Evolutionary conservation across 1,284 basidiomycete species (phyloP), one percentile per base, ranked within the genome.

Genomic region (Cutaneotrichosporon sp.): DNA sequence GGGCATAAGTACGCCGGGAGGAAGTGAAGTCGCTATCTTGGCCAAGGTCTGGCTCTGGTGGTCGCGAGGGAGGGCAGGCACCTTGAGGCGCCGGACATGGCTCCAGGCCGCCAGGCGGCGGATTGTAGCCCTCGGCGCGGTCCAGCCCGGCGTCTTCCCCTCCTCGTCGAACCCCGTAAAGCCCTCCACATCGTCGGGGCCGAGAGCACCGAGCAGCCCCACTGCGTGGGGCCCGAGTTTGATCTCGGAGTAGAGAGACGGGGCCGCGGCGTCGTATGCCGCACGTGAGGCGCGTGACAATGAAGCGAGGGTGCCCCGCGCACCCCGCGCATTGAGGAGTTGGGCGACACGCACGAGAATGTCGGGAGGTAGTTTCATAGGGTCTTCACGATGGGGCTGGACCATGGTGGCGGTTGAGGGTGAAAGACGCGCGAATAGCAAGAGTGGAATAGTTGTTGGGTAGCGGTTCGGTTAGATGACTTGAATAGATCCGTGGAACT

Each of bases 261-360:
- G 72, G 14, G 63, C 56, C 36, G 68, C 47, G n/a, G 66, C 69
- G 16, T 58, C 51, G 63, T 71, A 72, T 5, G 66, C 58, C 14
- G 57, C 67, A 34, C 68, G 66, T 38, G 66, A 66, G 13, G 62
- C 60, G 16, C 51, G 30, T 2, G 60, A 56, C 6, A 74, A 61
- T 13, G 62, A n/a, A 0, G 71, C 60, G 14, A 73, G 63, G 1
- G 69, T 68, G 4, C 49, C 56, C 14, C 56, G 53, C 13, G 49
- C 51, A 5, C 38, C 38, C 9, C 56, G 30, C 2, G 42, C 57
- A 11, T 47, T 46, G 49, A 74, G 69, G 38, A 63, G 30, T 9
- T 59, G 36, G 21, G 69, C 69, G 18, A 74, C 69, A 6, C 67
- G 65, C 30, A 65, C 68, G 22, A 70, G 52, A 26, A 74, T 65